These are phyloP conservation scores for Suhomyces wounanorum DNA, from an alignment of 1,139 yeast species.

Conservation along the genomic window DNA sequence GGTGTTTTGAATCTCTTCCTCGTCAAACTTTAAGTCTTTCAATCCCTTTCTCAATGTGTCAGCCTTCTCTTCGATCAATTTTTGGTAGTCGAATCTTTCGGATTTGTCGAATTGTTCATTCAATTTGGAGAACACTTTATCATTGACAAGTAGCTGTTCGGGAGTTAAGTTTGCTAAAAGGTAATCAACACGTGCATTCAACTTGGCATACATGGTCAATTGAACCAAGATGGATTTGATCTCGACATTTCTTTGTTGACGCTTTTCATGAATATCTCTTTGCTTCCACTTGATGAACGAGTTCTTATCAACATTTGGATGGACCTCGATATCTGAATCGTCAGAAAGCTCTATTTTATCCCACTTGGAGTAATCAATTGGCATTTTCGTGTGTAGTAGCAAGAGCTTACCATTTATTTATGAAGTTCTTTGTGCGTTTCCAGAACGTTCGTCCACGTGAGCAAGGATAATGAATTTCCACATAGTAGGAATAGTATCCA, in stretches of 20 bases:
- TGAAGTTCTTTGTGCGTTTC: background rate
- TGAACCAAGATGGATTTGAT: constrained; percentile 76
- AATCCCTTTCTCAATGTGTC: constrained; percentile 45
- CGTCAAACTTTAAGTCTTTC: constrained; percentile 40
- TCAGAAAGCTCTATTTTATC: constrained; percentile 94
- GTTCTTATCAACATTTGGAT: constrained; percentile 93
- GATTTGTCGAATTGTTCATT: constrained; percentile 53
- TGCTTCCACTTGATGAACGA: constrained; percentile 97
- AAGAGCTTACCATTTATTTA: background rate
- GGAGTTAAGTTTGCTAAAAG: constrained; percentile 47
- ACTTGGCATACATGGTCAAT: constrained; percentile 69
- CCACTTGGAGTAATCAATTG: constrained; percentile 96
- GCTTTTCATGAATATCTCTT: constrained; percentile 92
- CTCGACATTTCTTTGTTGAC: constrained; percentile 75
- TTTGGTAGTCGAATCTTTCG: constrained; percentile 54
- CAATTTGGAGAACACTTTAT: constrained; percentile 44
- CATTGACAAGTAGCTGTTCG: constrained; percentile 43
- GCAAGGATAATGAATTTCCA: no score
- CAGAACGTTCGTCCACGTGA: constrained; percentile 1
- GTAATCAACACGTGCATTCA: constrained; percentile 71
- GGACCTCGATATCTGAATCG: constrained; percentile 95
- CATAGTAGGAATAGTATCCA: no score
- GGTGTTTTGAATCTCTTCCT: constrained; percentile 61
- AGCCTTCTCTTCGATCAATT: constrained; percentile 38
- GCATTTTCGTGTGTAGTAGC: constrained; percentile 41